These are phyloP conservation scores for Bromus sterilis DNA, from an alignment of 176 grass and related monocot genomes.

Conservation along the genomic window DNA sequence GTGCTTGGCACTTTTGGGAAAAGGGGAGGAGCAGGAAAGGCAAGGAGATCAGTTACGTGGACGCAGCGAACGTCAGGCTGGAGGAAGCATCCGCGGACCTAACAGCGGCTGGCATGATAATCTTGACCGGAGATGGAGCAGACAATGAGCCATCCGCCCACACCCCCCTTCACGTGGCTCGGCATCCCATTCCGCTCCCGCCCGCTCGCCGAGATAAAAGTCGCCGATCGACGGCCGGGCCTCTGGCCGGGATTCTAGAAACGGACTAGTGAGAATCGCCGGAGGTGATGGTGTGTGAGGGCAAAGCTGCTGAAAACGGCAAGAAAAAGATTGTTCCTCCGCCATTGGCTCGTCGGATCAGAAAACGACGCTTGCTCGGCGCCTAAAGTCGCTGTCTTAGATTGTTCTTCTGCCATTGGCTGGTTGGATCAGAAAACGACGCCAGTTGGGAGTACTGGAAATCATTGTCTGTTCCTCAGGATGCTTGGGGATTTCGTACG, in stretches of 20 bases:
- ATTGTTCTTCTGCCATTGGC: conserved; percentile 5
- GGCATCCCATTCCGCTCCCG: conserved; percentile 30
- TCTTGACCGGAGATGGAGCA: conserved; percentile 37
- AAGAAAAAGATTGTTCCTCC: conserved; percentile 13
- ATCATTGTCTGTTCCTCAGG: neutral
- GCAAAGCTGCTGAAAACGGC: conserved; percentile 16
- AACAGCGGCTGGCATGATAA: conserved; percentile 27
- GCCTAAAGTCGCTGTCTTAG: too few species aligned
- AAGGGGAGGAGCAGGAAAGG: conserved; percentile 5
- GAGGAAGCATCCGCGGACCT: conserved; percentile 6
- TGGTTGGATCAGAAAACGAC: neutral
- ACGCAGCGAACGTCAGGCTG: conserved; percentile 26
- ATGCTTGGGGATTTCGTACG: neutral
- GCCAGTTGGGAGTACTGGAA: neutral
- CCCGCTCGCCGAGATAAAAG: neutral
- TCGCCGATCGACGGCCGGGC: neutral
- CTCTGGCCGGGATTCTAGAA: neutral
- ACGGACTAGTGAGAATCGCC: neutral
- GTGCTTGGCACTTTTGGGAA: neutral
- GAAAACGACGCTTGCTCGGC: neutral
- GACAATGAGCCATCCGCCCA: conserved; percentile 14
- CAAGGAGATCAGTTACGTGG: conserved; percentile 26
- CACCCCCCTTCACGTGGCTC: conserved; percentile 29
- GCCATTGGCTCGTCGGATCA: neutral
- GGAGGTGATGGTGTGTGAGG: neutral